These are phyloP conservation scores for Liriodendron chinense DNA, from an alignment of 164 flowering plant genomes.

Conservation along the genomic window DNA sequence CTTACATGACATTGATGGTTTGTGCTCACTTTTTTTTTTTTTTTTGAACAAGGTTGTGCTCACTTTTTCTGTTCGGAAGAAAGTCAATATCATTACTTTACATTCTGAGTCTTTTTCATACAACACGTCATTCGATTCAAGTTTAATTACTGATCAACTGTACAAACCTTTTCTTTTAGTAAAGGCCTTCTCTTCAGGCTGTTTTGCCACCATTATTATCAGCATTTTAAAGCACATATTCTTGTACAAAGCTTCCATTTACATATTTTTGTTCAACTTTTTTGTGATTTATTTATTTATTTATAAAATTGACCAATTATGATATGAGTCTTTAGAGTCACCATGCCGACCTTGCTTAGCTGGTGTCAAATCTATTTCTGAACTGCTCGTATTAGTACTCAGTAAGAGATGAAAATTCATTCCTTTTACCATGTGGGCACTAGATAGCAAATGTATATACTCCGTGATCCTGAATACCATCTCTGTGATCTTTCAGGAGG, in stretches of 20 bases:
- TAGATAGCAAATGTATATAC: neutral
- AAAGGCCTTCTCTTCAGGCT: too few relatives aligned
- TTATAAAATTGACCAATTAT: too few relatives aligned
- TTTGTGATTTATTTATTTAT: too few relatives aligned
- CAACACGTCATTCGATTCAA: too few relatives aligned
- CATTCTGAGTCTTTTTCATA: too few relatives aligned
- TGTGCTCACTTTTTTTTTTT: neutral
- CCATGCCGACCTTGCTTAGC: neutral
- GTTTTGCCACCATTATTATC: neutral
- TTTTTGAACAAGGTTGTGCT: neutral
- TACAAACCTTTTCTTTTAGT: too few relatives aligned
- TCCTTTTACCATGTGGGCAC: neutral
- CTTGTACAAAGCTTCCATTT: neutral
- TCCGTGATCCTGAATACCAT: neutral
- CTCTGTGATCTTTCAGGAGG: conserved; percentile 58
- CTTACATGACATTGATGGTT: neutral
- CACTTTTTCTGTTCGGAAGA: neutral
- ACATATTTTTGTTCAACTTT: too few relatives aligned
- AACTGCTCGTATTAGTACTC: neutral
- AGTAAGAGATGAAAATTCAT: neutral
- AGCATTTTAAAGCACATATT: neutral
- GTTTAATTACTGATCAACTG: too few relatives aligned
- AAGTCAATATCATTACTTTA: neutral
- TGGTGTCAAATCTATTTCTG: neutral
- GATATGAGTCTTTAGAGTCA: neutral